Evolutionary conservation across 345 rosid species (phyloP).

Genomic region (Gossypium raimondii): DNA sequence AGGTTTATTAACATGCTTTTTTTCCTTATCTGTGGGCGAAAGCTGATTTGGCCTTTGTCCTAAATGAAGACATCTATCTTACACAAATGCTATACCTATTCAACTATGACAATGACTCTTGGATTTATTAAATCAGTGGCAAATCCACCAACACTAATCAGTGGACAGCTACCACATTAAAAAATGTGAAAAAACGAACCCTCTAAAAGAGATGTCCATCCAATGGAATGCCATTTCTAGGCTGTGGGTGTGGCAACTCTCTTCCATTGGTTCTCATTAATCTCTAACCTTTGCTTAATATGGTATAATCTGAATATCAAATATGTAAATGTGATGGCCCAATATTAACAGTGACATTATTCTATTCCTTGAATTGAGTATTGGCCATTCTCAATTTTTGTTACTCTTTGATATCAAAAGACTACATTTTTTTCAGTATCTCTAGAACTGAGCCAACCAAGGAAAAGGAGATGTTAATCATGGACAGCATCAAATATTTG

Average conservation of each 20-base stretch:
- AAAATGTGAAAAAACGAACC: not conserved
- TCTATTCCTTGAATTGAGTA: not conserved
- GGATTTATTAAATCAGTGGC: conserved; percentile 9
- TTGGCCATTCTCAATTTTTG: conserved; percentile 5
- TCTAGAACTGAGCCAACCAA: too few species aligned
- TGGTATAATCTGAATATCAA: not conserved
- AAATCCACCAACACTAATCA: conserved; percentile 30
- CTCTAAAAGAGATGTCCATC: conserved; percentile 23
- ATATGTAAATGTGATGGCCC: not conserved
- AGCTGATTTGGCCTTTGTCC: conserved; percentile 26
- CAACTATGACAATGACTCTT: conserved; percentile 21
- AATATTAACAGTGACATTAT: not conserved
- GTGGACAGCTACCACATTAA: conserved; percentile 1
- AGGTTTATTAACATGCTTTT: not conserved
- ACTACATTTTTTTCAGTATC: too few species aligned
- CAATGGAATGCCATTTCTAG: conserved; percentile 45
- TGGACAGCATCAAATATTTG: too few species aligned
- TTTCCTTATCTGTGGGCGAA: conserved; percentile 28
- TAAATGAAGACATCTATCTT: not conserved
- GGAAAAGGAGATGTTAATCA: too few species aligned
- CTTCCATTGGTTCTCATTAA: conserved; percentile 23
- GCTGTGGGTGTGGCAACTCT: conserved; percentile 33
- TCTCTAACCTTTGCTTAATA: conserved; percentile 13
- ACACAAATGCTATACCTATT: conserved; percentile 30
- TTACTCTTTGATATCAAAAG: too few species aligned